phyloP scores from a whole-genome alignment of 2,329 filamentous ascomycete genomes.

The Fusarium sp. region DNA sequence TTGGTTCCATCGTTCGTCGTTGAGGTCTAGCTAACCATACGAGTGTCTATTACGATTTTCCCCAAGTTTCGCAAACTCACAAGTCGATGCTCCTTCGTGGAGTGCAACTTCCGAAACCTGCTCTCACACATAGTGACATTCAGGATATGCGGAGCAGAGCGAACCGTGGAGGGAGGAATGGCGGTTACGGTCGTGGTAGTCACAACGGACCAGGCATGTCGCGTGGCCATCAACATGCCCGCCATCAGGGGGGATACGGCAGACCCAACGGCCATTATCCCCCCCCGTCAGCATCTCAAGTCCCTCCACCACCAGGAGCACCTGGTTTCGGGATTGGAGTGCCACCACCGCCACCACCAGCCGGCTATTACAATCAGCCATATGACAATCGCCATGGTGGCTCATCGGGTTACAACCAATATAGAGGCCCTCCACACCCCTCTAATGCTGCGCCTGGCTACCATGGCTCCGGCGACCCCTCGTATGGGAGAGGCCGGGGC shows the following conservation, averaged over 20 bases:
- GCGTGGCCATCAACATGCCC: conserved; percentile 35
- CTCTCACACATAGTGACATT: conserved; percentile 80
- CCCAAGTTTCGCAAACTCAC: conserved; percentile 76
- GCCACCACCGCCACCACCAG: conserved; percentile 48
- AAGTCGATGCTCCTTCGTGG: conserved; percentile 95
- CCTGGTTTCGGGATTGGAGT: conserved; percentile 51
- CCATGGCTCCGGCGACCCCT: conserved; percentile 36
- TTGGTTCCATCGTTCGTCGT: neutral
- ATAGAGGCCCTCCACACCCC: conserved; percentile 32
- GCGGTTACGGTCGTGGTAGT: conserved; percentile 45
- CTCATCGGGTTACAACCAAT: conserved; percentile 37
- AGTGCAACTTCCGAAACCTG: conserved; percentile 76
- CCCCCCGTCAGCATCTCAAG: conserved; percentile 25
- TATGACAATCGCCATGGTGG: conserved; percentile 30
- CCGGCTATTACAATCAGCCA: conserved; percentile 37
- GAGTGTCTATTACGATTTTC: conserved; percentile 89
- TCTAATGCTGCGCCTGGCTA: conserved; percentile 27
- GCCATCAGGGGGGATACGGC: conserved; percentile 39
- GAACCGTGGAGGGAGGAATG: conserved; percentile 57
- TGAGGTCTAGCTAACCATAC: conserved; percentile 45
- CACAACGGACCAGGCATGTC: conserved; percentile 46
- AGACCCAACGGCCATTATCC: conserved; percentile 29
- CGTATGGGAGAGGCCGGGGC: conserved; percentile 33
- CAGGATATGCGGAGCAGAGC: conserved; percentile 76
- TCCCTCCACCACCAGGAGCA: conserved; percentile 49